Evolutionary conservation across 441 rosid genomes (phyloP), one percentile per base, ranked within the genome.

Genomic region (Eugenia klotzschiana): DNA sequence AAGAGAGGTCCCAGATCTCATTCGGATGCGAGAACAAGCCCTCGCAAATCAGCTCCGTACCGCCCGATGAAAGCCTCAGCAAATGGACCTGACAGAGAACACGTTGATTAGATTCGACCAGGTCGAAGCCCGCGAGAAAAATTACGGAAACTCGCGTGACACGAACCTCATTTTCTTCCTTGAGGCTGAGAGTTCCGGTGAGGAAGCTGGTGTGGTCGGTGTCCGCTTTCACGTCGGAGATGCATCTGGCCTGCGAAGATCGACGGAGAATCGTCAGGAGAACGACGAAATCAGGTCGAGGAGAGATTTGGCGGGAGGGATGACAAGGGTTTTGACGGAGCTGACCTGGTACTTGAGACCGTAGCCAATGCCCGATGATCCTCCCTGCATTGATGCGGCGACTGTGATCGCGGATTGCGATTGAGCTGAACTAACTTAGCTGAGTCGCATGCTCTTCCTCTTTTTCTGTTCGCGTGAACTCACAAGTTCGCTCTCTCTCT

Each of bases 1-100:
- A 94, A 80, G 90, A 80, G 83, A 95, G 96, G 89, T 96, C 93
- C 98, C 98, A 95, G 84, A 96, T 95, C 94, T 96, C 99, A 82
- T 91, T 87, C 55, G 97, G 96, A 89, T 95, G 97, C 56, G 95
- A 93, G 85, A 95, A 96, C 88, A 96, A 85, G 15, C 98, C 99
- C 88, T 96, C 98, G 84, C 99, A 94, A 7, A 95, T 85, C 58
- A 96, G 91, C 84, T 95, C 98, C 69, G 96, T 93, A 84, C 98
- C 98, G 80, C 89, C 96, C 20, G 99, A 91, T 41, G 99, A 92
- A 33, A 96, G 82, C 89, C 98, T 91, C 77, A 96, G 90, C 92
- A 94, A 91, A 91, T 94, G 99, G 89, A 95, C 98, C 98, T 94
- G 84, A 4, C 41, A 10, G 29, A 82, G 57, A 81, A 81, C 41